Conservation (phyloP, 2,329 filamentous ascomycete genomes). For the Calonectria pseudoturangicola region DNA sequence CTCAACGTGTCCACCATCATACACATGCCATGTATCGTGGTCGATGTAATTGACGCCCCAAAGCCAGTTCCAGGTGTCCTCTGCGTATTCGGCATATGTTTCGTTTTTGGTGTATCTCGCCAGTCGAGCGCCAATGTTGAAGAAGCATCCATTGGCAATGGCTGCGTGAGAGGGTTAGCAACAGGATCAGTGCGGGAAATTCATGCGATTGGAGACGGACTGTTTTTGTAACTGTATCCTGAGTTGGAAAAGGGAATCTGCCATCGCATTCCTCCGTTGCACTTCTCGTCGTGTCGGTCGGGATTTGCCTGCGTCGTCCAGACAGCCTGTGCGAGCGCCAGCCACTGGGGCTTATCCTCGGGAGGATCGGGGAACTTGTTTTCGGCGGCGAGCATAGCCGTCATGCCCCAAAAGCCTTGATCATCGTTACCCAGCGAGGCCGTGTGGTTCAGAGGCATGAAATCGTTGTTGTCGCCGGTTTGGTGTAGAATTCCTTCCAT, state of each 20-base stretch:
- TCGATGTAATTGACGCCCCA: constrained; percentile 75
- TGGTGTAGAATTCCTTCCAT: constrained; percentile 76
- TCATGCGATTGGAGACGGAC: constrained; percentile 55
- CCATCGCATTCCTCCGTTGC: constrained; percentile 83
- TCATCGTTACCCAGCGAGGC: constrained; percentile 80
- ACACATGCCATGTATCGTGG: constrained; percentile 74
- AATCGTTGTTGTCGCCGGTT: constrained; percentile 72
- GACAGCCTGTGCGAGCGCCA: constrained; percentile 81
- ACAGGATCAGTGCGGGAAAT: not conserved
- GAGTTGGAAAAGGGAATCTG: constrained; percentile 85
- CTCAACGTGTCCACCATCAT: constrained; percentile 73
- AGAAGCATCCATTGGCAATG: constrained; percentile 77
- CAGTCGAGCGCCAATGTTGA: constrained; percentile 80
- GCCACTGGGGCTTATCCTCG: constrained; percentile 73
- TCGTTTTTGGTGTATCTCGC: constrained; percentile 81
- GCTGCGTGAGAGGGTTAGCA: constrained; percentile 58
- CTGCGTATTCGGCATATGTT: constrained; percentile 79
- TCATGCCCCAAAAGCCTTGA: constrained; percentile 82
- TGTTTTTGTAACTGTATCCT: constrained; percentile 86
- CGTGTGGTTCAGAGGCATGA: constrained; percentile 76
- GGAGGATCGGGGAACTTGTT: constrained; percentile 77
- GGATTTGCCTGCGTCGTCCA: constrained; percentile 77
- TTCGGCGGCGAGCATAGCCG: constrained; percentile 81
- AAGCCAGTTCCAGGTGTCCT: constrained; percentile 79
- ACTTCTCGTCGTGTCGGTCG: constrained; percentile 79